Evolutionary conservation across 164 flowering plant genomes (phyloP).

Genomic region (Nymphaea colorata): DNA sequence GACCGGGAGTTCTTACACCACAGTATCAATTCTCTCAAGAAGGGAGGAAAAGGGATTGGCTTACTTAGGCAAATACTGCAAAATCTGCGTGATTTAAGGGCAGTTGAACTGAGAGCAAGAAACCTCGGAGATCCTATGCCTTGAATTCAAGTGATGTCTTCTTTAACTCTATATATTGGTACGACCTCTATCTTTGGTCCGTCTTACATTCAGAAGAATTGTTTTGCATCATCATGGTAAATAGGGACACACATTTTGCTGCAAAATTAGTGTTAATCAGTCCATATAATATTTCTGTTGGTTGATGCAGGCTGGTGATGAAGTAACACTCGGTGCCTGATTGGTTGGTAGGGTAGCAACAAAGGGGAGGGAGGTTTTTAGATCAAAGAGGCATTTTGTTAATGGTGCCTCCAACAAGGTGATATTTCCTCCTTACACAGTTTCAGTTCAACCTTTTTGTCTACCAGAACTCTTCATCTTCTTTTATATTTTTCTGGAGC

Average conservation of each 20-base stretch:
- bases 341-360: not conserved
- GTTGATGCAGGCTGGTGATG: not conserved
- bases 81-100: constrained; percentile 69
- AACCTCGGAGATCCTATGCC: constrained; percentile 25
- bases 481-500: not conserved
- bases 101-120: constrained; percentile 58
- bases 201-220: not conserved
- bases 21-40: constrained; percentile 67
- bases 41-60: constrained; percentile 83
- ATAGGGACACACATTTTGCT: not conserved
- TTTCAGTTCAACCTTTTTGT: not conserved
- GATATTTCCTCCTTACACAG: not conserved
- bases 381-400: not conserved
- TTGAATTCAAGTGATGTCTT: constrained; percentile 8
- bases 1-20: constrained; percentile 79
- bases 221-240: not conserved
- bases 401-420: not conserved
- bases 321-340: not conserved
- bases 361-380: too few species aligned
- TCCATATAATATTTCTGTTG: not conserved
- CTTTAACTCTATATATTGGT: too few species aligned
- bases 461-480: not conserved
- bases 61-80: constrained; percentile 83
- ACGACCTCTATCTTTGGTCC: not conserved
- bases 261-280: too few species aligned